Evolutionary conservation across 305 asterid genomes (phyloP).

Genomic region (Stenogyne calaminthoides): DNA sequence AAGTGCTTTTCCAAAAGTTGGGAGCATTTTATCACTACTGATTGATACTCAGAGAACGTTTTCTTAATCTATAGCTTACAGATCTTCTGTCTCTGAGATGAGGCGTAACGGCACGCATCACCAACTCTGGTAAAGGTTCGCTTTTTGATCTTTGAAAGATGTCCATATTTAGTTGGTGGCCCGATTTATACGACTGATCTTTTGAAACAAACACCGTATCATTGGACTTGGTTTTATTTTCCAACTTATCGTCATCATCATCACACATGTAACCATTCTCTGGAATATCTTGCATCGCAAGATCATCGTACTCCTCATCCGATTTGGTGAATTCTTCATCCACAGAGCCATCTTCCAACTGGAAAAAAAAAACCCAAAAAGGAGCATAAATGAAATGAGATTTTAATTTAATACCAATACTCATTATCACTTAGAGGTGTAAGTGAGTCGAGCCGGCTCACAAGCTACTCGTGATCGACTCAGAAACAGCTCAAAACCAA

Average conservation of each 20-base stretch:
- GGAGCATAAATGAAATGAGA: not conserved
- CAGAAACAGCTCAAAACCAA: no score
- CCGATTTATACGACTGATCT: conserved; percentile 33
- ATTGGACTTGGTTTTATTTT: conserved; percentile 17
- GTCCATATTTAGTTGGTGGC: conserved; percentile 35
- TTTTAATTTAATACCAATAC: not conserved
- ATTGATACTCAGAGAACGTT: conserved; percentile 53
- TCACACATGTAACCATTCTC: conserved; percentile 60
- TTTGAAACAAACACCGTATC: conserved; percentile 24
- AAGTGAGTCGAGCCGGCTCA: no score
- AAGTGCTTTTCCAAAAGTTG: not conserved
- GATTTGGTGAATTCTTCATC: conserved; percentile 90
- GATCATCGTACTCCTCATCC: conserved; percentile 95
- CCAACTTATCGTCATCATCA: conserved; percentile 51
- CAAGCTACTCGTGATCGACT: no score
- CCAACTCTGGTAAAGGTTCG: conserved; percentile 39
- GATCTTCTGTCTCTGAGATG: conserved; percentile 25
- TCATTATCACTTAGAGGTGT: not conserved
- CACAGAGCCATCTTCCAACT: conserved; percentile 90
- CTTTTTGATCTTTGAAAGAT: conserved; percentile 40
- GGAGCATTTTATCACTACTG: not conserved
- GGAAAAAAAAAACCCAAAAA: conserved; percentile 1
- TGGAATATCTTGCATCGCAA: conserved; percentile 70
- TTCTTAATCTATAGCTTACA: conserved; percentile 27
- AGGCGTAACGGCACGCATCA: conserved; percentile 10